Evolutionary conservation across 805 yeast genomes (phyloP).

Genomic region (Sugiyamaella boreocaroliniensis): DNA sequence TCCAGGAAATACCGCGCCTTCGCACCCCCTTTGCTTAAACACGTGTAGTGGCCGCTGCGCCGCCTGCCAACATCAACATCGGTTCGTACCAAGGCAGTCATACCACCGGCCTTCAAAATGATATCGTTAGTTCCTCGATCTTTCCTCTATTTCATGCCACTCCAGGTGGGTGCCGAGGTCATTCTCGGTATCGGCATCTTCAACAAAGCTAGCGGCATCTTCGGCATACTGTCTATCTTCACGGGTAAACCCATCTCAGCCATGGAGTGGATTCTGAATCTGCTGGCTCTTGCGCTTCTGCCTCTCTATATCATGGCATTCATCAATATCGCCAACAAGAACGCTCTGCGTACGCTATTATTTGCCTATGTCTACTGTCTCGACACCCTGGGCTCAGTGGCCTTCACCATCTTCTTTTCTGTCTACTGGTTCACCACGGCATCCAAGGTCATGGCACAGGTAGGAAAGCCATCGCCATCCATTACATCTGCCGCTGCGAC

Average conservation of each 20-base stretch:
- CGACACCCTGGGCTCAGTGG: slow-evolving; percentile 61
- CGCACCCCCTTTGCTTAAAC: too few species aligned
- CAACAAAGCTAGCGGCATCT: slow-evolving; percentile 84
- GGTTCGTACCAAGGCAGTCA: too few species aligned
- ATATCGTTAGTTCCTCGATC: slow-evolving; percentile 35
- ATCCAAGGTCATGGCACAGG: slow-evolving; percentile 18
- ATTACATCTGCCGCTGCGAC: neutral
- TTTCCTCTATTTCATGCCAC: slow-evolving; percentile 67
- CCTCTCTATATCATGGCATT: slow-evolving; percentile 61
- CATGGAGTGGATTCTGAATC: slow-evolving; percentile 75
- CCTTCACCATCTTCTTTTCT: slow-evolving; percentile 69
- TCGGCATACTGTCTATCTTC: slow-evolving; percentile 76
- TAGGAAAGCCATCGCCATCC: slow-evolving; percentile 8
- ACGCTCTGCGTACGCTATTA: slow-evolving; percentile 54
- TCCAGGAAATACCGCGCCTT: too few species aligned
- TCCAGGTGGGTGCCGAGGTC: slow-evolving; percentile 82
- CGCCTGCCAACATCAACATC: too few species aligned
- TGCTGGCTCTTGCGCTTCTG: slow-evolving; percentile 54
- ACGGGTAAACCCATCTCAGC: slow-evolving; percentile 80
- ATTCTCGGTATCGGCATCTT: slow-evolving; percentile 67
- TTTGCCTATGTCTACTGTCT: slow-evolving; percentile 54
- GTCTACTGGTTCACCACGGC: slow-evolving; percentile 58
- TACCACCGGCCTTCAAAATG: slow-evolving; percentile 5
- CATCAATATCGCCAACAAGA: slow-evolving; percentile 44
- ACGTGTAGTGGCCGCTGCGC: too few species aligned